These are phyloP conservation scores for Saccharomyces hybrid DNA, from an alignment of 1,139 yeast species.

Conservation along the genomic window DNA sequence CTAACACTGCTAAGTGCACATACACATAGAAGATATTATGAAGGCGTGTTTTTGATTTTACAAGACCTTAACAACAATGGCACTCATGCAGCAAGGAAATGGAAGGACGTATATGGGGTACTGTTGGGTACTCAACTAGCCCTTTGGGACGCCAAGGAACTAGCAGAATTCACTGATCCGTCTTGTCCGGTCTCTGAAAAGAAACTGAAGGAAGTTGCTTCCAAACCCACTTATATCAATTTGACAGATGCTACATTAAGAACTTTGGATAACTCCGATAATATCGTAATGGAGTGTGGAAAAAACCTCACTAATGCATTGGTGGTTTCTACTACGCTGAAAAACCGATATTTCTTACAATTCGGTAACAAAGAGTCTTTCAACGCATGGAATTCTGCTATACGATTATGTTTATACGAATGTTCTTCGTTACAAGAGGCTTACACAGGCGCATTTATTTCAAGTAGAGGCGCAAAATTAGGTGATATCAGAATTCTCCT, in stretches of 20 bases:
- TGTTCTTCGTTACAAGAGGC: constrained; percentile 82
- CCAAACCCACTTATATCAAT: constrained; percentile 83
- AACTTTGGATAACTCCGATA: constrained; percentile 65
- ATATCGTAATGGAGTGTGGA: constrained; percentile 75
- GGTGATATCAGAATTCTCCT: constrained; percentile 80
- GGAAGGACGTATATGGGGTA: constrained; percentile 92
- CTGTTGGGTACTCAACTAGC: constrained; percentile 86
- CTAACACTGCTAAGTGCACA: constrained; percentile 67
- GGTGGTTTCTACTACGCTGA: constrained; percentile 82
- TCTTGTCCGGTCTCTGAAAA: constrained; percentile 40
- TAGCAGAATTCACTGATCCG: constrained; percentile 41
- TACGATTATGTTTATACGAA: constrained; percentile 73
- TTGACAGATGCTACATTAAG: constrained; percentile 86
- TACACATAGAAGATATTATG: constrained; percentile 62
- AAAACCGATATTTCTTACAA: constrained; percentile 77
- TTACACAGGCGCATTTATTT: constrained; percentile 85
- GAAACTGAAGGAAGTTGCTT: constrained; percentile 42
- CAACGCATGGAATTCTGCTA: constrained; percentile 67
- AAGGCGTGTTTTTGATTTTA: constrained; percentile 65
- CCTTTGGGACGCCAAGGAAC: constrained; percentile 79
- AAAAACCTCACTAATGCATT: constrained; percentile 71
- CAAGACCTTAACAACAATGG: constrained; percentile 78
- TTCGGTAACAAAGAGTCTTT: constrained; percentile 53
- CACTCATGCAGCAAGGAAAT: constrained; percentile 66
- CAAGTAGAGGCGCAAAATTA: constrained; percentile 78